Percentiles rank a stretch among this genome's conserved stretches.
These are phyloP conservation scores for Sungouiella thailandica DNA, from an alignment of 805 yeast species.

Conservation along the genomic window DNA sequence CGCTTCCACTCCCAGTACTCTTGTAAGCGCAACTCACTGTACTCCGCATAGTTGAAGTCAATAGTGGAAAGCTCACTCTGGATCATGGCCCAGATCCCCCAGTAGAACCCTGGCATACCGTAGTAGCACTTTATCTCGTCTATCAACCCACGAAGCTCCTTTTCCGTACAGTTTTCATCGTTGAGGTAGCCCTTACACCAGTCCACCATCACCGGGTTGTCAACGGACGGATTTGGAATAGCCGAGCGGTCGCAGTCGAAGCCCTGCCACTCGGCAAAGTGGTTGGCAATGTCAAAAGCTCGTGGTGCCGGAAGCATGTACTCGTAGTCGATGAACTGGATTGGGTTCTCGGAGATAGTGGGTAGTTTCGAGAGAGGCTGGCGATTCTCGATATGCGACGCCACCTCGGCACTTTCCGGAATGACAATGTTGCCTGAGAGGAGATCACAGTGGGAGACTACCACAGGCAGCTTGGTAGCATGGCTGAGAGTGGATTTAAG, in stretches of 20 bases:
- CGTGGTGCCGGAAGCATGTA: conserved; percentile 69
- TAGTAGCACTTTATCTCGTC: conserved; percentile 56
- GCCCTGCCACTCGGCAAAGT: conserved; percentile 80
- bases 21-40: conserved; percentile 52
- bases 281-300: conserved; percentile 71
- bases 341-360: conserved; percentile 30
- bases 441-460: conserved; percentile 67
- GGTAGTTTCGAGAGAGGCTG: conserved; percentile 7
- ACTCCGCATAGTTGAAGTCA: conserved; percentile 64
- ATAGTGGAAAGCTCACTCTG: conserved; percentile 65
- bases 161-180: conserved; percentile 20
- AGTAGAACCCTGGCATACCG: conserved; percentile 78
- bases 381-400: background rate
- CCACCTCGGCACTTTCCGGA: conserved; percentile 25
- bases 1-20: conserved; percentile 72
- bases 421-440: conserved; percentile 70
- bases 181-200: conserved; percentile 61
- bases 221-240: conserved; percentile 48
- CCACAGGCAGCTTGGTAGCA: conserved; percentile 44
- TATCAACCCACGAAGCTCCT: conserved; percentile 41
- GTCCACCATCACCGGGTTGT: conserved; percentile 40
- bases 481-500: conserved; percentile 34
- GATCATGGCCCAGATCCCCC: conserved; percentile 83
- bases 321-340: conserved; percentile 66
- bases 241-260: conserved; percentile 60